Percentiles rank a stretch among this genome's conserved stretches.
Conservation (phyloP, 2,329 filamentous ascomycete species). For the Paramyrothecium sp. region DNA sequence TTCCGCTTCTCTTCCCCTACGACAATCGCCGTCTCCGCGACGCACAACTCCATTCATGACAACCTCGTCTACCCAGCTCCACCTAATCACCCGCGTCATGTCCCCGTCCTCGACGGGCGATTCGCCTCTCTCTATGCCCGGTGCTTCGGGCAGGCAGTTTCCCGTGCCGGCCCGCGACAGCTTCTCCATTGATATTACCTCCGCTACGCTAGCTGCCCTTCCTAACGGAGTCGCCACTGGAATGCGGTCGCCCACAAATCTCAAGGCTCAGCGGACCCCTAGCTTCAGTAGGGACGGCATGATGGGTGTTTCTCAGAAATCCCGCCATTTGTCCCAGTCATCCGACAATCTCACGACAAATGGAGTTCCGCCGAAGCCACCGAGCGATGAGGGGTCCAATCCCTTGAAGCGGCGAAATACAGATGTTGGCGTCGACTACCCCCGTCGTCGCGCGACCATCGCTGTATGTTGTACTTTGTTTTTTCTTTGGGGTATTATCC, state of each 20-base stretch:
- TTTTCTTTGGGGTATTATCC: background rate
- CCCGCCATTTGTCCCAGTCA: conserved; percentile 54
- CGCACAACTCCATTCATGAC: conserved; percentile 10
- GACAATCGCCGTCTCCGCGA: conserved; percentile 1
- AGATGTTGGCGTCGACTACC: conserved; percentile 62
- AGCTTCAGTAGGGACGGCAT: conserved; percentile 53
- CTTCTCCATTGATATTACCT: conserved; percentile 48
- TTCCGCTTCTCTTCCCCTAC: background rate
- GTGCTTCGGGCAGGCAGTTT: conserved; percentile 39
- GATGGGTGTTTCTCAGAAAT: conserved; percentile 51
- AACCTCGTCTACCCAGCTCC: conserved; percentile 15
- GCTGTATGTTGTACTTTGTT: conserved; percentile 60
- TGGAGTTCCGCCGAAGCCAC: conserved; percentile 41
- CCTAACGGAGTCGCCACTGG: conserved; percentile 36
- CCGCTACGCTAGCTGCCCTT: conserved; percentile 39
- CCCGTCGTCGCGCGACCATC: conserved; percentile 62
- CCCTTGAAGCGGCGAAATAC: conserved; percentile 62
- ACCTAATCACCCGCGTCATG: conserved; percentile 36
- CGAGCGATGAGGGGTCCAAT: conserved; percentile 52
- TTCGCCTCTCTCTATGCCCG: conserved; percentile 44
- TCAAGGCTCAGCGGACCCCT: conserved; percentile 45
- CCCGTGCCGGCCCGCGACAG: conserved; percentile 44
- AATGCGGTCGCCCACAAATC: conserved; percentile 51
- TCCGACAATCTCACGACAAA: conserved; percentile 45
- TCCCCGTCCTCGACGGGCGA: conserved; percentile 54